Percentiles rank a stretch among this genome's conserved stretches.
These are phyloP conservation scores for Spencermartinsiella europaea DNA, from an alignment of 805 yeast species.

Conservation along the genomic window DNA sequence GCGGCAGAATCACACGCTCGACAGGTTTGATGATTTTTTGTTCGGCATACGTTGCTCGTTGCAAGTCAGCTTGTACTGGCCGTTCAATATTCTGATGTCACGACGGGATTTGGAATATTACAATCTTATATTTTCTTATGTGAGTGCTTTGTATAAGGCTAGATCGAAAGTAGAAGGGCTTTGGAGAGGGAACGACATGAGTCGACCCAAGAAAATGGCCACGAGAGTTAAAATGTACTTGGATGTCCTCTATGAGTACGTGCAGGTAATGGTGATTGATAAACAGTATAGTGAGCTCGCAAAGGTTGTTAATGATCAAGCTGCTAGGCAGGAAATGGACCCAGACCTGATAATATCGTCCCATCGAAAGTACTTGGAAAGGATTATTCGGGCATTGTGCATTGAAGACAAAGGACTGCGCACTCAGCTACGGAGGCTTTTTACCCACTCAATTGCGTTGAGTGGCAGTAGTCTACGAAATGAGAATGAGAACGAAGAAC, in stretches of 20 bases:
- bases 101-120: slow-evolving; percentile 6
- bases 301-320: slow-evolving; percentile 4
- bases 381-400: slow-evolving; percentile 8
- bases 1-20: slow-evolving; percentile 4
- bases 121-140: slow-evolving; percentile 11
- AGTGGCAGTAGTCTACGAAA: not conserved
- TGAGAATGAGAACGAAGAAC: not conserved
- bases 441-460: not conserved
- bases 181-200: slow-evolving; percentile 7
- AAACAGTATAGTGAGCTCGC: slow-evolving; percentile 10
- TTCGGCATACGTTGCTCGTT: slow-evolving; percentile 14
- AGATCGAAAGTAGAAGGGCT: slow-evolving; percentile 5
- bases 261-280: slow-evolving; percentile 15
- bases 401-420: slow-evolving; percentile 10
- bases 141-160: slow-evolving; percentile 8
- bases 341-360: slow-evolving; percentile 8
- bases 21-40: slow-evolving; percentile 19
- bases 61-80: slow-evolving; percentile 20
- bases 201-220: slow-evolving; percentile 10
- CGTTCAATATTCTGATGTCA: slow-evolving; percentile 17
- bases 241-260: slow-evolving; percentile 18
- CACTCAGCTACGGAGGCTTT: slow-evolving; percentile 7
- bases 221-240: slow-evolving; percentile 12
- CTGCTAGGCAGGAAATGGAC: slow-evolving; percentile 8
- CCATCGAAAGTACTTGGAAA: slow-evolving; percentile 5